Base-by-base conservation (phyloP, 371 early-diverging fungal species). In the Syncephalastrum monosporum region DNA sequence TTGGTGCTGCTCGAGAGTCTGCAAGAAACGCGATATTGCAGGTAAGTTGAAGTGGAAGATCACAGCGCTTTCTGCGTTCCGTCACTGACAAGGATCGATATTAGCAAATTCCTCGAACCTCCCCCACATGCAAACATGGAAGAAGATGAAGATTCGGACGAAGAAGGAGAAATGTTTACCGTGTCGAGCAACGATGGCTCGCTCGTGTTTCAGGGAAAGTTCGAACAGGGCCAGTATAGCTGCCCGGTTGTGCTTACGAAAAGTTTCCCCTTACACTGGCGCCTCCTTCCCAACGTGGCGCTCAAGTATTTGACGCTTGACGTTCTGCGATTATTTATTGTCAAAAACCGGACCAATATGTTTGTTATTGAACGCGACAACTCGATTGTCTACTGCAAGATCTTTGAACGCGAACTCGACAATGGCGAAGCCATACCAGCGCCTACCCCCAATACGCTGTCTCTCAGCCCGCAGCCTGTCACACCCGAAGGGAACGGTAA, bases 221-320 rank as follows among this genome's bases (percentile, higher is more conserved):
- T 81, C 56, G 58, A 53, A 10, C 82, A 81, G 2, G 91, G 90
- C 1, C 87, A 88, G 51, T 91, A 91, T 63, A 76, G 86, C 16
- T 91, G 91, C 48, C 87, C 90, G 0, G 51, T 85, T 7, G 82
- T 89, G 13, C 86, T 79, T 57, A 76, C 73, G 1, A 79, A 76
- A 43, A 64, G 71, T n/a, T 90, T 93, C 60, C 82, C 86, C 1
- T 59, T 92, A 3, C 93, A 92, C 57, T 88, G 89, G 87, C 80
- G 94, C 3, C 61, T 94, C 29, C 82, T 74, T 47, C 84, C 90
- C 0, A 72, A 77, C 16, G 80, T 81, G 33, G 90, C 92, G 1
- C 64, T 88, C n/a, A 87, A 82, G 50, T 74, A 72, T 33, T 67
- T 91, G 12, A 63, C 81, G 3, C 65, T 82, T 10, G 64, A 74